phyloP scores from a whole-genome alignment of 2,329 filamentous ascomycete species.

The Tricladium varicosporioides region DNA sequence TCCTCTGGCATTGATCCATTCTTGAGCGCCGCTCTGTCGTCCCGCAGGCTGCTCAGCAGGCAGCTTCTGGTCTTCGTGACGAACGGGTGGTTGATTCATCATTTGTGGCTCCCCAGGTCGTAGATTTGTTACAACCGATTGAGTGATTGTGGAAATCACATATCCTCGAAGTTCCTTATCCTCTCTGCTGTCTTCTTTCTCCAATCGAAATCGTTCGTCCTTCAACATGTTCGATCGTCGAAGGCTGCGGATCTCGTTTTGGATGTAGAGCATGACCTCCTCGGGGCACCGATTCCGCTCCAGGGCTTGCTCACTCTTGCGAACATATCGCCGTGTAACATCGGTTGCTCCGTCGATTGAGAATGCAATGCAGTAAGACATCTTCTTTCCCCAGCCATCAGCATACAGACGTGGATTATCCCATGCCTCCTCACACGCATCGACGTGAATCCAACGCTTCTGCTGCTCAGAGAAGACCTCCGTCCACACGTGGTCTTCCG shows the following conservation, averaged over 20 bases:
- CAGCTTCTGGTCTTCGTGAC: slow-evolving; percentile 55
- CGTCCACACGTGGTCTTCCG: slow-evolving; percentile 96
- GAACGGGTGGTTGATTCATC: slow-evolving; percentile 11
- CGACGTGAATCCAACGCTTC: slow-evolving; percentile 93
- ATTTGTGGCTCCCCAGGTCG: slow-evolving; percentile 24
- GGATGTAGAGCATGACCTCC: slow-evolving; percentile 85
- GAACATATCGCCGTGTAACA: slow-evolving; percentile 66
- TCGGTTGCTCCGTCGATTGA: slow-evolving; percentile 79
- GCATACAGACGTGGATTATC: slow-evolving; percentile 90
- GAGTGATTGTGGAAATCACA: slow-evolving; percentile 70
- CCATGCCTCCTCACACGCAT: slow-evolving; percentile 92
- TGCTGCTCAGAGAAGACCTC: slow-evolving; percentile 95
- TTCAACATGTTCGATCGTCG: slow-evolving; percentile 83
- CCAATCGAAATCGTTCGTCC: slow-evolving; percentile 75
- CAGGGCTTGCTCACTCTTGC: slow-evolving; percentile 69
- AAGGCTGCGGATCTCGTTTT: slow-evolving; percentile 84
- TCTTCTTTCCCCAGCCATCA: slow-evolving; percentile 93
- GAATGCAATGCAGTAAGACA: slow-evolving; percentile 96
- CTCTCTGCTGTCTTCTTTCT: slow-evolving; percentile 77
- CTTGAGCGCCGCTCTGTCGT: slow-evolving; percentile 48
- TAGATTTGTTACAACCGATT: slow-evolving; percentile 51
- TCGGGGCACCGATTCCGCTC: slow-evolving; percentile 80
- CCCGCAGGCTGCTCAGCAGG: slow-evolving; percentile 56
- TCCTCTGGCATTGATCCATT: slow-evolving; percentile 49
- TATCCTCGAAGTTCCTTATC: slow-evolving; percentile 73